Evolutionary conservation across 148 eudicot species (phyloP).

Genomic region (Chenopodium formosanum): DNA sequence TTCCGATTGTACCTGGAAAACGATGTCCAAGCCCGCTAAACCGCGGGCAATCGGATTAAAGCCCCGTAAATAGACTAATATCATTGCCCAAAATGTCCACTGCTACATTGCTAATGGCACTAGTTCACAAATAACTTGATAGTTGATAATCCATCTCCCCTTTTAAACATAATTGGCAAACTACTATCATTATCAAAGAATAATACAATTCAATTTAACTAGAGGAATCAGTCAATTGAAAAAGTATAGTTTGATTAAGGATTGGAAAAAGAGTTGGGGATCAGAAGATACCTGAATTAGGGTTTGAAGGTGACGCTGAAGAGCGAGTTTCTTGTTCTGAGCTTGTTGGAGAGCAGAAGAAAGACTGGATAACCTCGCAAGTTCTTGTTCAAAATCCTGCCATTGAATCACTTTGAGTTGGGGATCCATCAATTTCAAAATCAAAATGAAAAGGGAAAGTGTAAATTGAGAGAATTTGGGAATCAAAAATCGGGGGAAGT

Average conservation of each 20-base stretch:
- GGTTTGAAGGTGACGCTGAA: conserved; percentile 53
- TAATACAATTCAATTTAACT: no score
- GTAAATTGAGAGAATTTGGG: neutral
- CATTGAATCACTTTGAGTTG: conserved; percentile 47
- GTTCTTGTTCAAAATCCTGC: conserved; percentile 86
- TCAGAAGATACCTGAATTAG: conserved; percentile 44
- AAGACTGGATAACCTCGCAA: conserved; percentile 62
- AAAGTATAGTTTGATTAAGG: no score
- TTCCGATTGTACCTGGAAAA: conserved; percentile 68
- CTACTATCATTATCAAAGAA: no score
- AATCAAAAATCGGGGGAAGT: neutral
- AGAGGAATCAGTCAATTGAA: no score
- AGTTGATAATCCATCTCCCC: no score
- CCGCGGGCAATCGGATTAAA: conserved; percentile 32
- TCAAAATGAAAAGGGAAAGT: neutral
- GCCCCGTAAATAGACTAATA: conserved; percentile 1
- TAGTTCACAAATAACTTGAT: neutral
- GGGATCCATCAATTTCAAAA: conserved; percentile 21
- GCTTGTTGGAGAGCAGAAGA: conserved; percentile 72
- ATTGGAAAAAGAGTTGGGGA: no score
- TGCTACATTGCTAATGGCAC: neutral
- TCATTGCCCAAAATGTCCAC: neutral
- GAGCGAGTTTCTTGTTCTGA: conserved; percentile 41
- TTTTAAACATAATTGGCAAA: no score
- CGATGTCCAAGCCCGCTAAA: conserved; percentile 33